phyloP scores from a whole-genome alignment of 768 basidiomycete species.

The Tubosaeta sp. region DNA sequence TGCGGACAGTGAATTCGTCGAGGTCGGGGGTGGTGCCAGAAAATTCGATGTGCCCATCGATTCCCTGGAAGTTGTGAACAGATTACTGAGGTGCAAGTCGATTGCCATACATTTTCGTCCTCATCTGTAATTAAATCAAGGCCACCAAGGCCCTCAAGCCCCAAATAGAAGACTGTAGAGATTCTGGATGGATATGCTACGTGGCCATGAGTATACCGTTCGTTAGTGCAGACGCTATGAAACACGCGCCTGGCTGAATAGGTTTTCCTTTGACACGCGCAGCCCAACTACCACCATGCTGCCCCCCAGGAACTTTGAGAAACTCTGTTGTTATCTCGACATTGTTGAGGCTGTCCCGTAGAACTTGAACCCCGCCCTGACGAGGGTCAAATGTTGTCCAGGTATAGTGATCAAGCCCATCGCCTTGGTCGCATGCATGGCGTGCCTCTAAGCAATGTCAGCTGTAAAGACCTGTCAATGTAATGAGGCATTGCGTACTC shows the following conservation, averaged over 20 bases:
- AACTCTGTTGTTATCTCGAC: conserved; percentile 81
- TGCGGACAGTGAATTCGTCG: conserved; percentile 75
- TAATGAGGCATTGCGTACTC: conserved; percentile 41
- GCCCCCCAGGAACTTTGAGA: conserved; percentile 79
- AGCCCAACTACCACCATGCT: conserved; percentile 86
- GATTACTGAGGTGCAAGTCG: background rate
- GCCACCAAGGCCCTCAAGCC: conserved; percentile 82
- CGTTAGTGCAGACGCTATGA: background rate
- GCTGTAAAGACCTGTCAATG: background rate
- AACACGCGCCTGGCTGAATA: conserved; percentile 50
- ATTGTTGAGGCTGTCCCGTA: conserved; percentile 80
- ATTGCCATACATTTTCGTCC: conserved; percentile 59
- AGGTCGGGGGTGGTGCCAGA: conserved; percentile 73
- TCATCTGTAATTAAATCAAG: conserved; percentile 77
- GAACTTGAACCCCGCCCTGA: conserved; percentile 79
- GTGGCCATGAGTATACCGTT: conserved; percentile 25
- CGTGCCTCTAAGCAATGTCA: conserved; percentile 51
- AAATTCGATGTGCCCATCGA: conserved; percentile 66
- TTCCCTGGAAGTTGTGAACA: conserved; percentile 49
- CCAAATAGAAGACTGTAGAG: conserved; percentile 83
- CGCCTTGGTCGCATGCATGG: conserved; percentile 86
- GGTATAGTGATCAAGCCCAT: conserved; percentile 75
- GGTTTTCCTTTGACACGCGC: conserved; percentile 79
- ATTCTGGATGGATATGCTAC: conserved; percentile 51
- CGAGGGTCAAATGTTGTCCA: conserved; percentile 88